phyloP scores from a whole-genome alignment of 2,329 filamentous ascomycete genomes.

The Neonectria coccinea region DNA sequence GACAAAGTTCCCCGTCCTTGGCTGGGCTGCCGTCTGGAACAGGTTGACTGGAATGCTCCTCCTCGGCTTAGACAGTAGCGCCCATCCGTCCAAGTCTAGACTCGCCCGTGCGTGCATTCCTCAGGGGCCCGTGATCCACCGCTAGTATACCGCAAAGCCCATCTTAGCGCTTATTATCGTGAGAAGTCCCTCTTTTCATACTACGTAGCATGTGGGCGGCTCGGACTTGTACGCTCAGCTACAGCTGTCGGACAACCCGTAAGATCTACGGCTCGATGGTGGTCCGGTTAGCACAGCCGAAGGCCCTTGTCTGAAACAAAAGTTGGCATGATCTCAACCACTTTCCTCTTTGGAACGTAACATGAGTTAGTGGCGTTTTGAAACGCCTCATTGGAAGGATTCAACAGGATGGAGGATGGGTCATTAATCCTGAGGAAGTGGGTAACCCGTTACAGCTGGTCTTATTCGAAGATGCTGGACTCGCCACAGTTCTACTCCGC shows the following conservation, averaged over 20 bases:
- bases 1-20: constrained; percentile 15
- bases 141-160: constrained; percentile 19
- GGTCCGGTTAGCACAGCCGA: not conserved
- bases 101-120: constrained; percentile 28
- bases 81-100: constrained; percentile 6
- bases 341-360: not conserved
- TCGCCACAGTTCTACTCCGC: too few species aligned
- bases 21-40: constrained; percentile 23
- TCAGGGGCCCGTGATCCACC: constrained; percentile 15
- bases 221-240: not conserved
- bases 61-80: constrained; percentile 18
- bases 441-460: not conserved
- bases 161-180: constrained; percentile 2
- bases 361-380: not conserved
- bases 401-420: not conserved
- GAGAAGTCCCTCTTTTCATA: not conserved
- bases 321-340: not conserved
- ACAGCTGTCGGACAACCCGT: not conserved
- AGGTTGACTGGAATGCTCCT: constrained; percentile 28
- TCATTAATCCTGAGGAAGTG: not conserved
- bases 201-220: not conserved
- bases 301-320: not conserved
- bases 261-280: not conserved
- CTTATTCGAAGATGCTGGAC: too few species aligned
- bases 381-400: not conserved